phyloP scores from a whole-genome alignment of 805 yeast species.

The Candida tibetensis region DNA sequence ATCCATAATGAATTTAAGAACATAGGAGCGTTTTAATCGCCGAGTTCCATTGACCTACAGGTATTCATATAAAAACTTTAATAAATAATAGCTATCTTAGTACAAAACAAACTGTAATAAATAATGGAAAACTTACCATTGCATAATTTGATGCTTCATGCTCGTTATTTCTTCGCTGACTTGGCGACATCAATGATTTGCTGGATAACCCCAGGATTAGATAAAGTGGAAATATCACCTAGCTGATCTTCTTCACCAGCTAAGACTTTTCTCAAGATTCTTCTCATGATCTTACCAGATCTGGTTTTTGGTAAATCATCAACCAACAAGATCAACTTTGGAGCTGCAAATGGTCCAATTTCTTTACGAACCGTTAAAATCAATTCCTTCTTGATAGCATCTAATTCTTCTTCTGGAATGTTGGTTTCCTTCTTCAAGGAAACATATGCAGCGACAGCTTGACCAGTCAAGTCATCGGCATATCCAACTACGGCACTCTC shows the following conservation, averaged over 20 bases:
- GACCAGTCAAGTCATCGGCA: slow-evolving; percentile 94
- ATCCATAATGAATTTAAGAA: slow-evolving; percentile 25
- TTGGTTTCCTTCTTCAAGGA: slow-evolving; percentile 59
- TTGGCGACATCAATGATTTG: slow-evolving; percentile 70
- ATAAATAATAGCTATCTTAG: too few species aligned
- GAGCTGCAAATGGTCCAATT: slow-evolving; percentile 95
- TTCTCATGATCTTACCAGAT: slow-evolving; percentile 98
- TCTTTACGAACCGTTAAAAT: slow-evolving; percentile 86
- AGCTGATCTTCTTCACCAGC: slow-evolving; percentile 89
- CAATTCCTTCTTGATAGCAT: slow-evolving; percentile 67
- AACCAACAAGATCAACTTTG: slow-evolving; percentile 79
- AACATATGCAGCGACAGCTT: slow-evolving; percentile 94
- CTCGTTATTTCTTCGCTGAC: slow-evolving; percentile 18
- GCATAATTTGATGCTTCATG: too few species aligned
- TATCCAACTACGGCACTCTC: slow-evolving; percentile 98
- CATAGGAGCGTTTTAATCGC: background rate
- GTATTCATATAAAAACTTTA: too few species aligned
- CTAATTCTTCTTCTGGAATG: slow-evolving; percentile 42
- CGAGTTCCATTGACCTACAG: background rate
- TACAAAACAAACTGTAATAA: slow-evolving; percentile 1
- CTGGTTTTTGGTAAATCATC: slow-evolving; percentile 96
- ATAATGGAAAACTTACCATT: too few species aligned
- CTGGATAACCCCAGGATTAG: slow-evolving; percentile 82
- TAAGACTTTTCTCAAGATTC: slow-evolving; percentile 89
- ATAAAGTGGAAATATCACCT: slow-evolving; percentile 88